A percentile compares a stretch with the other conserved stretches of the same genome.
phyloP scores from a whole-genome alignment of 768 basidiomycete genomes.

The Dentipellis sp. region DNA sequence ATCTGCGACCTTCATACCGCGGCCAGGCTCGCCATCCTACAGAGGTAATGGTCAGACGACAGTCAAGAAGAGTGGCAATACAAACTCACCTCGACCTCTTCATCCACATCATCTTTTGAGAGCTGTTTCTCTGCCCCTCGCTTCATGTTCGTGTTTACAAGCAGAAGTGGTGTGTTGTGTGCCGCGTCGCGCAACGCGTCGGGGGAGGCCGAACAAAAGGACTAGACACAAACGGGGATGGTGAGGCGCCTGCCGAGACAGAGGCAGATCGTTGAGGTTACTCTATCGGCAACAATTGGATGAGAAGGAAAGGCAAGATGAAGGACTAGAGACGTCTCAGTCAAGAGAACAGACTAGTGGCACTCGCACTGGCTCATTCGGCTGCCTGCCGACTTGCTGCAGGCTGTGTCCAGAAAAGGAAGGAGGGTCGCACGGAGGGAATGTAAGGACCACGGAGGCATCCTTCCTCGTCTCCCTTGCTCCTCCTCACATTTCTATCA shows the following conservation, averaged over 20 bases:
- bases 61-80: neutral
- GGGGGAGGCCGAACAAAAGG: neutral
- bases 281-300: too few species aligned
- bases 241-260: too few species aligned
- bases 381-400: too few species aligned
- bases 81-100: constrained; percentile 23
- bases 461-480: neutral
- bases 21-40: constrained; percentile 30
- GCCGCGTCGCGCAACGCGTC: neutral
- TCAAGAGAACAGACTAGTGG: too few species aligned
- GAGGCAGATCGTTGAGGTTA: too few species aligned
- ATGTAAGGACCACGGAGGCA: neutral
- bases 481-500: constrained; percentile 1
- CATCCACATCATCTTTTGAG: constrained; percentile 43
- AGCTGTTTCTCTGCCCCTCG: constrained; percentile 68
- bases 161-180: neutral
- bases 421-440: neutral
- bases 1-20: constrained; percentile 51
- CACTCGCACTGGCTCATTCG: too few species aligned
- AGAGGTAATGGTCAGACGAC: neutral
- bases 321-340: too few species aligned
- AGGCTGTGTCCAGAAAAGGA: neutral
- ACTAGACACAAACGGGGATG: too few species aligned
- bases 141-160: constrained; percentile 43
- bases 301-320: too few species aligned